Percentiles rank a stretch among this genome's conserved stretches.
phyloP scores from a whole-genome alignment of 2,329 filamentous ascomycete species.

The Fusarium sp. region DNA sequence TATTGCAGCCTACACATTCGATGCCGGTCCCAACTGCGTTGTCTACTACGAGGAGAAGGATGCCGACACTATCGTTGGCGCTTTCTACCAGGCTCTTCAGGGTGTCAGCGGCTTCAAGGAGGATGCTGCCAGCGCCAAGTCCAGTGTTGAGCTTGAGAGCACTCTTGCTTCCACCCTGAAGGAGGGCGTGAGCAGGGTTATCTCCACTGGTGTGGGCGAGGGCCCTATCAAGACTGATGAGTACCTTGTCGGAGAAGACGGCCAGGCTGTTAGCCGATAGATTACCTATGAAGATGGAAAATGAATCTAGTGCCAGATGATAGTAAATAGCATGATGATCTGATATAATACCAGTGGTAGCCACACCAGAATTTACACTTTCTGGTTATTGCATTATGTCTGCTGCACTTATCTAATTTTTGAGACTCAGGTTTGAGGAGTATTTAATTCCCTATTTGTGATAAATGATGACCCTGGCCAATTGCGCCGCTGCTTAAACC shows the following conservation, averaged over 20 bases:
- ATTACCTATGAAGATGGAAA: not conserved
- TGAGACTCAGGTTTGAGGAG: not conserved
- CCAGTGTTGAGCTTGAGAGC: slow-evolving; percentile 72
- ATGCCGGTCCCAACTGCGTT: slow-evolving; percentile 96
- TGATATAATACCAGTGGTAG: not conserved
- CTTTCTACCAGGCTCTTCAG: slow-evolving; percentile 77
- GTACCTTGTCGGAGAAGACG: slow-evolving; percentile 78
- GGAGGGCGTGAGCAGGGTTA: slow-evolving; percentile 87
- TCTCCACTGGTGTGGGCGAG: slow-evolving; percentile 91
- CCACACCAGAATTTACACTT: not conserved
- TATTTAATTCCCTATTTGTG: not conserved
- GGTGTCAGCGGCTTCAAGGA: slow-evolving; percentile 79
- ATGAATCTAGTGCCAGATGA: slow-evolving; percentile 3
- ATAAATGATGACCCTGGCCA: not conserved
- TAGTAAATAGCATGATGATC: slow-evolving; percentile 12
- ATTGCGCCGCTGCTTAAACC: not conserved
- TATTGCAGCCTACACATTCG: slow-evolving; percentile 95
- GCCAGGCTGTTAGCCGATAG: slow-evolving; percentile 60
- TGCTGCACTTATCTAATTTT: not conserved
- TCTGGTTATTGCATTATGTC: too few relatives aligned
- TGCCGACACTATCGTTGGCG: slow-evolving; percentile 77
- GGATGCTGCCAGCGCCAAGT: slow-evolving; percentile 65
- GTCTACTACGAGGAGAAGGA: slow-evolving; percentile 93
- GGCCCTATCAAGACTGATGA: slow-evolving; percentile 86
- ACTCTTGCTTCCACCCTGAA: slow-evolving; percentile 75